Base-by-base conservation (phyloP, 2,329 filamentous ascomycete genomes). In the Coniochaeta ligniaria region DNA sequence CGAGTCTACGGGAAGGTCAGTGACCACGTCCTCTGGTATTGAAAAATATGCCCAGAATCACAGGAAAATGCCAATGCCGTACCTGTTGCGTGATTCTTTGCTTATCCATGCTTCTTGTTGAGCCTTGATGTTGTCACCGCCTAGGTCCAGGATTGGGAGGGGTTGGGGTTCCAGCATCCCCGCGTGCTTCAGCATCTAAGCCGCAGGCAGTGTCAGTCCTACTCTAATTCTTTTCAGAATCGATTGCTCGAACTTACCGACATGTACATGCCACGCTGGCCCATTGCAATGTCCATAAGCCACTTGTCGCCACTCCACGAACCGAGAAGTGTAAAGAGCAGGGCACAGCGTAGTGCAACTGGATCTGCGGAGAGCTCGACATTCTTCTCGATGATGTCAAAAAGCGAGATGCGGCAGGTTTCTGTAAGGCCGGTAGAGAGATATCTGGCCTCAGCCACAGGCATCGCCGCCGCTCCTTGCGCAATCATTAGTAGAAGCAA, bases 231-330 rank as follows among this genome's bases (percentile, higher is more conserved):
- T 41, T 41, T 14, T 17, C 52, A 33, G 6, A 41, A 20, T 11
- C 17, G n/a, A n/a, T 22, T 60, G 36, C 16, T 9, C 20, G 58
- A 24, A 70, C 79, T 75, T 67, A 83, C 80, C 61, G 86, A 82
- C 62, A 89, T 80, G 70, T 90, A 90, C 85, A 90, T 90, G 61
- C 85, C 85, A 56, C 86, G 80, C 71, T 90, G 88, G 33, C 87
- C 87, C 85, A 90, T 89, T 47, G 86, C 83, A 64, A 90, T 89
- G 67, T 90, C 87, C 87, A 90, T 90, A 65, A 89, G 84, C 86
- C 87, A 90, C 73, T 90, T 90, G 71, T 90, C 87, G 54, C 88
- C 88, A 68, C 87, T 88, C 88, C 88, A 91, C 1, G 85, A 85
- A 8, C 86, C 87, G 28, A 89, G 79, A 1, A 87, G 80, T 1